Evolutionary conservation across 371 early-diverging fungal genomes (phyloP).

Genomic region (Lichtheimia hyalospora): DNA sequence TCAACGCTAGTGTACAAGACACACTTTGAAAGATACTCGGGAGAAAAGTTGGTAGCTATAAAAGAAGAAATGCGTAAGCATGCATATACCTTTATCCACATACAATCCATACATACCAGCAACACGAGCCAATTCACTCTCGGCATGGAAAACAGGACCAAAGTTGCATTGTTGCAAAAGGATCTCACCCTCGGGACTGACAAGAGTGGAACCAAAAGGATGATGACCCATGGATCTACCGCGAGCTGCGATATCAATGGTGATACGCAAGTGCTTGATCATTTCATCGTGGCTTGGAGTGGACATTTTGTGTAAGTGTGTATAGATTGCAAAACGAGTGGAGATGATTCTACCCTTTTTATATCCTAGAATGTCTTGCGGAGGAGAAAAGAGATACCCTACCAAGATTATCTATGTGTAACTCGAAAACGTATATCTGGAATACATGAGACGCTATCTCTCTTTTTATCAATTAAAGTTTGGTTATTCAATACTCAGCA

Average conservation of each 20-base stretch:
- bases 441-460: too few relatives aligned
- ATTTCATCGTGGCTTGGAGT: constrained; percentile 16
- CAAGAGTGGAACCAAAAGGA: constrained; percentile 31
- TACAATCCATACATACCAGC: constrained; percentile 17
- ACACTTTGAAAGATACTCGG: constrained; percentile 20
- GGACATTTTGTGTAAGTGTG: constrained; percentile 7
- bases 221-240: constrained; percentile 21
- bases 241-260: constrained; percentile 23
- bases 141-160: constrained; percentile 27
- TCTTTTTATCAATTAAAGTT: too few relatives aligned
- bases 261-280: constrained; percentile 15
- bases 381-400: too few relatives aligned
- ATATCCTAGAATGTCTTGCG: too few relatives aligned
- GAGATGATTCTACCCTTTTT: too few relatives aligned
- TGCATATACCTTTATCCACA: too few relatives aligned
- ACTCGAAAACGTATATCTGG: too few relatives aligned
- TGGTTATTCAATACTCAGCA: too few relatives aligned
- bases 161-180: constrained; percentile 29
- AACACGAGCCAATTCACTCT: constrained; percentile 25
- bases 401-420: too few relatives aligned
- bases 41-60: constrained; percentile 26
- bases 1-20: constrained; percentile 35
- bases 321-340: too few relatives aligned
- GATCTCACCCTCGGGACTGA: constrained; percentile 25
- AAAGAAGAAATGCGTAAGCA: background rate